Evolutionary conservation across 2,329 filamentous ascomycete genomes (phyloP), one percentile per base, ranked within the genome.

Genomic region (Plectosphaerella sp.): DNA sequence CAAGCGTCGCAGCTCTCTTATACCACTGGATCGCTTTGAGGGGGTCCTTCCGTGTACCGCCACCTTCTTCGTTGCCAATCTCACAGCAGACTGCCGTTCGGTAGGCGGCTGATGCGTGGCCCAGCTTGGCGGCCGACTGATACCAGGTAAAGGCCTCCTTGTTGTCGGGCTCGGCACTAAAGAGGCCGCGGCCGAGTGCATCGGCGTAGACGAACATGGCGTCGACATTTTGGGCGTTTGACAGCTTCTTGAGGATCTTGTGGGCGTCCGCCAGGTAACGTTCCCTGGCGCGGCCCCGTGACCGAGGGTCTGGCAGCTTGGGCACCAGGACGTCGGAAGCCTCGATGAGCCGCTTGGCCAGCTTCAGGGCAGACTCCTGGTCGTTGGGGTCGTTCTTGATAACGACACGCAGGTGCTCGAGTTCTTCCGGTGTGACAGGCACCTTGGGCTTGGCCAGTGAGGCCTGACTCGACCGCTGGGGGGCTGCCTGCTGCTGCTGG

Each of bases 1-100:
- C 93, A 3, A 97, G 77, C 12, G 88, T 87, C 11, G 94, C 93
- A 7, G 94, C 91, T 43, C 92, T 88, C 67, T 93, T 91, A 70
- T 99, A 99, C 94, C 94, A 99, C 68, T 97, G 93, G 18, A 97
- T 92, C 1, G 94, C 93, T 71, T 97, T 97, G 58, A 93, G 72
- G 1, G 91, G 90, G 64, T 99, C 94, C 61, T 88, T 89, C 53
- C 90, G 85, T 1, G 94, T 97, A 22, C 94, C 94, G 49, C 94
- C 94, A 28, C 92, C 93, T 62, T 96, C 92, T 65, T 97, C 93
- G 52, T 91, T 85, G 4, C 94, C 94, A 61, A 99, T 91, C 67
- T 99, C 94, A 65, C 94, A 97, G 73, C 94, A 99, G 0, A 99
- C 93, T 1, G 94, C 94, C 24, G 94, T 96, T 51, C 94, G 84